Evolutionary conservation across 2,329 filamentous ascomycete genomes (phyloP), one percentile per base, ranked within the genome.

Genomic region (Apiospora saccharicola): DNA sequence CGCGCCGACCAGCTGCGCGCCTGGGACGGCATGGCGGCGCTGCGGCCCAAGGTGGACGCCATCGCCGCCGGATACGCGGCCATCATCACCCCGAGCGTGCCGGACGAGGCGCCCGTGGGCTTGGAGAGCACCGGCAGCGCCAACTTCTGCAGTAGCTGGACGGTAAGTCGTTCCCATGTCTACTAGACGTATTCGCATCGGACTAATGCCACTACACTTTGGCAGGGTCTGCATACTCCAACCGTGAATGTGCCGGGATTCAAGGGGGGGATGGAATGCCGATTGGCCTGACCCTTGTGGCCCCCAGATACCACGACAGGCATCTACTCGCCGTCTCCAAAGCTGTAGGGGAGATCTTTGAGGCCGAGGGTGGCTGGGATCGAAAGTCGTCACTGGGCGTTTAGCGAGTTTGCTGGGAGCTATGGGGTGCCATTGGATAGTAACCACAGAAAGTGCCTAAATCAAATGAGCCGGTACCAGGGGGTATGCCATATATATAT

Each of bases 221-320:
- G 14, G 14, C 19, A 84, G 82, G 83, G 82, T 14, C 80, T 92
- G 19, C 90, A 93, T 73, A 87, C 85, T 0, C 91, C 91, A 0
- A 88, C 90, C 0, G 80, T 92, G n/a, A 92, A 92, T 73, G 79
- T 93, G 0, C 90, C 90, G 0, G 90, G 90, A 0, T 92, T 93
- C 75, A 80, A 83, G 46, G 90, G 91, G 0, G 82, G 83, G 43
- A 87, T 72, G 85, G 83, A 0, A 80, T 93, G 84, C 91, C 91
- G 0, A 85, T 93, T 49, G 91, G 91, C 0, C 75, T 90, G 26
- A 88, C 87, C 0, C 76, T 90, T 1, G 85, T 90, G 0, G 83
- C 82, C 0, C 81, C 85, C 1, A 79, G 86, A 30, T 88, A 85
- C 73, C 74, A 77, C 5, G 86, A 89, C 74, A 78, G 80, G 61